Percentiles rank a stretch among this genome's conserved stretches.
These are phyloP conservation scores for Pyrenophora seminiperda DNA, from an alignment of 2,329 filamentous ascomycete genomes.

Conservation along the genomic window DNA sequence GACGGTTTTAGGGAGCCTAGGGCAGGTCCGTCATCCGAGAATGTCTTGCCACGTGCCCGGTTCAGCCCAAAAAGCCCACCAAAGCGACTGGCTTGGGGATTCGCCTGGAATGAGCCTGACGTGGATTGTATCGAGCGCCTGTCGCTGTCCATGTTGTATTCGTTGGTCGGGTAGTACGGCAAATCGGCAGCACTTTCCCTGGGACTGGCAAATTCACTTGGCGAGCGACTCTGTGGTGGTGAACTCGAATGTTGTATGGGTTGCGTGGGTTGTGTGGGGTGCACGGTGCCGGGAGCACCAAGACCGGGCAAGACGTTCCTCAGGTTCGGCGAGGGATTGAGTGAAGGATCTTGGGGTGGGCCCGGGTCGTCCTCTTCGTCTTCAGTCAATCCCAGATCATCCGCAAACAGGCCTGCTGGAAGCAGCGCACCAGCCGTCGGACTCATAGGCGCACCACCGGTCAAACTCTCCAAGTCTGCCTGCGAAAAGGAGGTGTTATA, in stretches of 20 bases:
- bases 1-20: constrained; percentile 71
- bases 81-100: constrained; percentile 58
- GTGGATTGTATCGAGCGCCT: constrained; percentile 53
- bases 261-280: constrained; percentile 38
- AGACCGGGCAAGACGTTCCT: constrained; percentile 49
- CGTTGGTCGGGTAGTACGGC: constrained; percentile 47
- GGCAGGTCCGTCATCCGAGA: constrained; percentile 65
- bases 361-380: constrained; percentile 40
- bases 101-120: constrained; percentile 56
- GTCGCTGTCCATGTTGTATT: constrained; percentile 52
- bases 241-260: constrained; percentile 48
- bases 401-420: constrained; percentile 69
- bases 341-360: constrained; percentile 28
- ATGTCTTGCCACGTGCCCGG: constrained; percentile 65
- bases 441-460: constrained; percentile 72
- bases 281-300: constrained; percentile 47
- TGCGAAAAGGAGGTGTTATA: constrained; percentile 57
- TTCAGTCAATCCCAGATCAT: constrained; percentile 62
- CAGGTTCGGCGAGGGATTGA: constrained; percentile 39
- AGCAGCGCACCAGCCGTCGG: constrained; percentile 76
- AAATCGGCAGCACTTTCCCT: constrained; percentile 54
- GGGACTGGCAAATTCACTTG: constrained; percentile 55
- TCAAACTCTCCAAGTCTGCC: constrained; percentile 65
- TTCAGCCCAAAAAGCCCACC: constrained; percentile 65
- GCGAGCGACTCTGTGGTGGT: constrained; percentile 51